phyloP scores from a whole-genome alignment of 2,329 filamentous ascomycete species.

The Curvularia eragrostidis region DNA sequence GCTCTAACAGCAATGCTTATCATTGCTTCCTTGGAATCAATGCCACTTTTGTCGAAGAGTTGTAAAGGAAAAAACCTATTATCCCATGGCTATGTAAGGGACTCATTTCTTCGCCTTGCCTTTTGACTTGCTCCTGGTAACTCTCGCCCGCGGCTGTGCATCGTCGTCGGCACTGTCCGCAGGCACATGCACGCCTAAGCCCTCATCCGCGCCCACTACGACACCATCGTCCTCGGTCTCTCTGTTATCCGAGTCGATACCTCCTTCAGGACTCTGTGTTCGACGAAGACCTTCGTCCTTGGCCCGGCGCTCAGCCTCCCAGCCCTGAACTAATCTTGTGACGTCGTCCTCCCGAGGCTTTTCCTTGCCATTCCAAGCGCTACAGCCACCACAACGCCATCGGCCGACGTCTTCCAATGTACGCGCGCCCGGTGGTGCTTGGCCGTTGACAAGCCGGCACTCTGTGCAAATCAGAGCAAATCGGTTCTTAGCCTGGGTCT shows the following conservation, averaged over 20 bases:
- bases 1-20: not conserved
- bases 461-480: conserved; percentile 82
- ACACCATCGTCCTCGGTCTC: conserved; percentile 36
- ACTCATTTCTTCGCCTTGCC: conserved; percentile 49
- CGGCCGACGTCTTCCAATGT: conserved; percentile 78
- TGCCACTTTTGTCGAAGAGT: not conserved
- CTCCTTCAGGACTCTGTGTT: conserved; percentile 20
- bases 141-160: conserved; percentile 40
- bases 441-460: conserved; percentile 91
- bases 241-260: conserved; percentile 28
- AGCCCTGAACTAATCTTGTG: conserved; percentile 36
- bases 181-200: conserved; percentile 29
- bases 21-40: not conserved
- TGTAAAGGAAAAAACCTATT: not conserved
- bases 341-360: conserved; percentile 78
- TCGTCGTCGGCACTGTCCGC: conserved; percentile 32
- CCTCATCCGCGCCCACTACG: conserved; percentile 24
- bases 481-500: conserved; percentile 89
- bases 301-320: conserved; percentile 61
- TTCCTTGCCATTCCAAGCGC: conserved; percentile 79
- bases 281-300: conserved; percentile 23
- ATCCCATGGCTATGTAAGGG: not conserved
- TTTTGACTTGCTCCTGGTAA: conserved; percentile 53
- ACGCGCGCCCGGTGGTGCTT: conserved; percentile 86
- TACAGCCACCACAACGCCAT: conserved; percentile 91